These are phyloP conservation scores for Tetrapisispora pingtungensis DNA, from an alignment of 805 yeast species.

Conservation along the genomic window DNA sequence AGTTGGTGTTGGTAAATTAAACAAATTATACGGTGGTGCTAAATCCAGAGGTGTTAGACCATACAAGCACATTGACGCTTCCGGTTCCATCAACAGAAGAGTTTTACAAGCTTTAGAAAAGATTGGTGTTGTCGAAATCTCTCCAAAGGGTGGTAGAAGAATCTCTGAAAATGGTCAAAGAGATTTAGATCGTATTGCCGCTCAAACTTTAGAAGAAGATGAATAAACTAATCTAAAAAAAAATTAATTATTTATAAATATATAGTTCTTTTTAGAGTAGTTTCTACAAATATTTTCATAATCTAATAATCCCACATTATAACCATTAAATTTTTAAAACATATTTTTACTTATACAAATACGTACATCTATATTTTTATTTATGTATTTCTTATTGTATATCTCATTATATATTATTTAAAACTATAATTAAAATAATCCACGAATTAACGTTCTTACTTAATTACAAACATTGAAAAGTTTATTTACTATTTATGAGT, in stretches of 20 bases:
- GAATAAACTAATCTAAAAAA: constrained; percentile 33
- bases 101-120: constrained; percentile 97
- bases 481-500: not conserved
- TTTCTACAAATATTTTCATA: constrained; percentile 5
- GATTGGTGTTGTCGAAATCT: constrained; percentile 92
- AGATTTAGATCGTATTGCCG: constrained; percentile 99
- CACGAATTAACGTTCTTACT: not conserved
- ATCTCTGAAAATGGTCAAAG: constrained; percentile 99
- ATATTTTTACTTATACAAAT: not conserved
- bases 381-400: not conserved
- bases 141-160: constrained; percentile 98
- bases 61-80: constrained; percentile 96
- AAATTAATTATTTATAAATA: constrained; percentile 3
- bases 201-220: constrained; percentile 92
- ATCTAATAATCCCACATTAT: constrained; percentile 3
- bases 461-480: not conserved
- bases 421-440: too few species aligned
- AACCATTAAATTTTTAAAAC: not conserved
- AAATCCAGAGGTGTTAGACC: constrained; percentile 99
- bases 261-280: constrained; percentile 8
- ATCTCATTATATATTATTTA: too few species aligned
- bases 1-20: constrained; percentile 98
- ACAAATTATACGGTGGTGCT: constrained; percentile 99
- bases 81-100: constrained; percentile 98
- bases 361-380: not conserved